Evolutionary conservation across 441 rosid species (phyloP), one percentile per base, ranked within the genome.

Genomic region (Cnidoscolus chayamansa): DNA sequence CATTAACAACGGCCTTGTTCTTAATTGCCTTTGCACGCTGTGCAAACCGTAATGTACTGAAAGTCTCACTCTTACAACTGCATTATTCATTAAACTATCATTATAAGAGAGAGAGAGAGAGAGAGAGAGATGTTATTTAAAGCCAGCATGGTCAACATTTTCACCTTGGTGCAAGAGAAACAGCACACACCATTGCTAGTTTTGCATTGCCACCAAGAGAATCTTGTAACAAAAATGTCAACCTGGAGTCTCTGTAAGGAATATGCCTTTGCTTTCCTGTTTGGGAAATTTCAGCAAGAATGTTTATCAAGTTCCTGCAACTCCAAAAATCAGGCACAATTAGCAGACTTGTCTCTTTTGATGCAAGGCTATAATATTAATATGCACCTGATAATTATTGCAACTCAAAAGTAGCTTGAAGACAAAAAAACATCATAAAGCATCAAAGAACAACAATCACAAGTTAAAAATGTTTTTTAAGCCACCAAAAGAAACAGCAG

Each of bases 161-260:
- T 80, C 25, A 93, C 99, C 98, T 86, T 81, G 83, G 93, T 35
- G 91, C 88, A 40, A 97, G 97, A 78, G 98, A 96, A 77, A 96
- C 78, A 80, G 99, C 97, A 81, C 99, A 96, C 63, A 96, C 87
- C 97, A 96, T 90, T 67, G 93, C 98, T 76, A 96, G 74, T 78
- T 92, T 96, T 72, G 99, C 99, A 88, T 96, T 96, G 56, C 99
- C 99, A 81, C 99, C 99, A 53, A 96, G 97, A 73, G 99, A 96
- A 72, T 96, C 99, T 81, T 96, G 99, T 81, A 96, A 82, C 74
- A 96, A 81, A 76, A 93, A 96, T 54, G 99, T 96, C 84, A 96
- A 81, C 89, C 88, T 89, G 78, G 99, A 96, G 82, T 96, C 99
- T 84, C 99, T 89, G 77, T 96, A 96, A 63, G 98, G 99, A 57